Base-by-base conservation (phyloP, 192 early-diverging fungal species). In the Coemansia sp. region DNA sequence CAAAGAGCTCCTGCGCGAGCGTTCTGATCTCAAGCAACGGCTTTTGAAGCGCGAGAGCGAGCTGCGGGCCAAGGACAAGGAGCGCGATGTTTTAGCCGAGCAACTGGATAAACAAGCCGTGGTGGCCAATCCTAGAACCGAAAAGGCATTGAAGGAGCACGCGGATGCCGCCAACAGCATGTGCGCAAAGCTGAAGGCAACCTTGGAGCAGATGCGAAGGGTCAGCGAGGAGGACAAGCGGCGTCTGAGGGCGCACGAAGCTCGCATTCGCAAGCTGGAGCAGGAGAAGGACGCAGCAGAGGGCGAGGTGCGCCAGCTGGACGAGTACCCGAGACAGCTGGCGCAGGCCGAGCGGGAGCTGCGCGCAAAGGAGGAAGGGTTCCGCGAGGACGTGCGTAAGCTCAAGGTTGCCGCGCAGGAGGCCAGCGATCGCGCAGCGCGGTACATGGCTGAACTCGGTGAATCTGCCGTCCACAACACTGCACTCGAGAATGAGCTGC, bases 371-470 rank as follows among this genome's bases (percentile, higher is more conserved):
- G 79, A 82, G 45, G 79, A 82, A 60, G 66, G 60, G 20, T 67
- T 58, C 60, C 66, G 73, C 35, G 79, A 82, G 46, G 60, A 69
- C 6, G 42, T 59, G 20, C 51, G 73, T 17, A 72, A 73, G 56
- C 69, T 73, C 25, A 47, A 56, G 2, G 66, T 72, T 17, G 42
- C 64, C 24, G 46, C 76, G 43, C 70, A 76, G 22, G 79, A 82
- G n/a, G 70, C 73, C 39, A 68, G 61, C 8, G 79, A 82, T 42
- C 11, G 51, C 14, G 73, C 79, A 0, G 53, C 63, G 8, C 36
- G 79, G 10, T 82, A 82, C 43, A 76, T 76, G 73, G 66, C 61
- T 25, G 72, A 82, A 59, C 73, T 82, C 37, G 73, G 70, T 35
- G 79, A 82, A 40, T 70, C 79, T 22, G 68, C 69, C 0, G 79